Base-by-base conservation (phyloP, 2,329 filamentous ascomycete genomes). In the Esteya vermicola region DNA sequence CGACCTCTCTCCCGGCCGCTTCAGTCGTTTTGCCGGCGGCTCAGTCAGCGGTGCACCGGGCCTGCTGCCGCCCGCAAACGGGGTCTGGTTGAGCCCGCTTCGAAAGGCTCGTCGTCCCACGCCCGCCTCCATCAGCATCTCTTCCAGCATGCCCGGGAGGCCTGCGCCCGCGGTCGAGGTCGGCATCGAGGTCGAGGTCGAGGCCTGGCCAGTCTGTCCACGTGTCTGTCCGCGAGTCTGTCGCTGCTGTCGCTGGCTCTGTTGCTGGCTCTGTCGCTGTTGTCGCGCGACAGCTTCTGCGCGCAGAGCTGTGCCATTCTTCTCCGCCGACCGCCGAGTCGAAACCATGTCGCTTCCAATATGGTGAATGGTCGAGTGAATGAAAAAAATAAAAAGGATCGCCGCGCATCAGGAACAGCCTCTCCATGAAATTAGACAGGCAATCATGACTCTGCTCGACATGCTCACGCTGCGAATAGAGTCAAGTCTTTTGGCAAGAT, bases 61-160 rank as follows among this genome's bases (percentile, higher is more conserved):
- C n/a, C n/a, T n/a, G n/a, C n/a, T n/a, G n/a, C n/a, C n/a, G n/a
- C n/a, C n/a, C n/a, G n/a, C n/a, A n/a, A n/a, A n/a, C n/a, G n/a
- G n/a, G n/a, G n/a, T n/a, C n/a, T n/a, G n/a, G n/a, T n/a, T n/a
- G n/a, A n/a, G n/a, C n/a, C n/a, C n/a, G n/a, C n/a, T n/a, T n/a
- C n/a, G n/a, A n/a, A n/a, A n/a, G n/a, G n/a, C n/a, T n/a, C n/a
- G n/a, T n/a, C n/a, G n/a, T 18, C 22, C 32, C 6, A 45, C 43
- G 3, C 48, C 50, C 0, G 43, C 48, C 18, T 51, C 50, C 1
- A 33, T 38, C 18, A 51, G 45, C 47, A 51, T 33, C 21, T 48
- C 47, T 9, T 36, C 47, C 18, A 45, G 48, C 4, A 46, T 44
- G 4, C 28, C 38, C 8, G 45, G 47, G 20, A 44, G 8, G 4